These are phyloP conservation scores for Fusarium sp. DNA, from an alignment of 2,329 filamentous ascomycete species.

Conservation along the genomic window DNA sequence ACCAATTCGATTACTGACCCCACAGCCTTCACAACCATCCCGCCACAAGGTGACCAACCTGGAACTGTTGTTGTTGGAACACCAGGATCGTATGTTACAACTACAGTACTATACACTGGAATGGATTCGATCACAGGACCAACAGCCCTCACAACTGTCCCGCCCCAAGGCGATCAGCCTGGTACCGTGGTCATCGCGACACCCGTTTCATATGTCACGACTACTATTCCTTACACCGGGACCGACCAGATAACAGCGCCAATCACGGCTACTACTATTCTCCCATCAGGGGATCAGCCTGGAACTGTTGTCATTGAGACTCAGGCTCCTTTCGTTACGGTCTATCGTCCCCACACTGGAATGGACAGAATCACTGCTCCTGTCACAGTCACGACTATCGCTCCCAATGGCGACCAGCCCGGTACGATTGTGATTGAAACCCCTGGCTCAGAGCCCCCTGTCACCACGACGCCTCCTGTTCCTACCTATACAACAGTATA, in stretches of 20 bases:
- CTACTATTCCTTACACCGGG: conserved; percentile 19
- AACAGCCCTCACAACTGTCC: conserved; percentile 11
- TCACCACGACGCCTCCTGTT: conserved; percentile 18
- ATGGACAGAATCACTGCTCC: conserved; percentile 15
- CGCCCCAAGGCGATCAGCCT: conserved; percentile 8
- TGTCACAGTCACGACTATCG: conserved; percentile 22
- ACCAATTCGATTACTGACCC: conserved; percentile 6
- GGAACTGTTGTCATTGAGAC: conserved; percentile 30
- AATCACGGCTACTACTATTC: conserved; percentile 13
- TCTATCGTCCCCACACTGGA: conserved; percentile 25
- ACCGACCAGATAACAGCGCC: conserved; percentile 19
- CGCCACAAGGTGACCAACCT: conserved; percentile 11
- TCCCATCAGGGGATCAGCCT: conserved; percentile 6
- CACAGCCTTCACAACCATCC: conserved; percentile 13
- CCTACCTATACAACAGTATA: conserved; percentile 25
- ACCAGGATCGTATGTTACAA: conserved; percentile 16
- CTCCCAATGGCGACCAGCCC: conserved; percentile 15
- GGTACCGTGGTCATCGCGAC: conserved; percentile 26
- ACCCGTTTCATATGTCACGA: conserved; percentile 23
- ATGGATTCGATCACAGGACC: conserved; percentile 7
- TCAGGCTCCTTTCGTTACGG: conserved; percentile 18
- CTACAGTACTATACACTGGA: conserved; percentile 5
- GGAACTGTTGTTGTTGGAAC: conserved; percentile 17
- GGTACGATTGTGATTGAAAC: conserved; percentile 31
- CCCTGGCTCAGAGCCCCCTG: conserved; percentile 10